A percentile compares a stretch with the other conserved stretches of the same genome.
Evolutionary conservation across 495 filamentous ascomycete genomes (phyloP).

Genomic region (Amphirosellinia nigrospora): DNA sequence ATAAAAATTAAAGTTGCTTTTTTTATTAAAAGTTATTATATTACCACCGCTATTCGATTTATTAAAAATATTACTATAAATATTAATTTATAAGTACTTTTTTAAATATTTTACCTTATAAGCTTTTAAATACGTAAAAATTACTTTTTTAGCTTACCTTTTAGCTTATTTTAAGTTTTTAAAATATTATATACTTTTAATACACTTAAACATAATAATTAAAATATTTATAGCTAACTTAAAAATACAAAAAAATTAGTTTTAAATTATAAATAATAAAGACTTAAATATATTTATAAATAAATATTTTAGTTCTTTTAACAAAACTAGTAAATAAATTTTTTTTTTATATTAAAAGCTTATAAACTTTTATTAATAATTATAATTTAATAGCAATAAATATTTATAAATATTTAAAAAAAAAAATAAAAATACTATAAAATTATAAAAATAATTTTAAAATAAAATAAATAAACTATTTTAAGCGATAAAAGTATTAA

Average conservation of each 20-base stretch:
- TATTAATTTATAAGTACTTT: slow-evolving; percentile 42
- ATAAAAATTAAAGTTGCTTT: slow-evolving; percentile 54
- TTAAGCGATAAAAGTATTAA: slow-evolving; percentile 51
- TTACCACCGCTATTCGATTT: slow-evolving; percentile 56
- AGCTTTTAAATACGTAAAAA: not conserved
- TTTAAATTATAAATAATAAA: slow-evolving; percentile 41
- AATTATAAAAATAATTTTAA: slow-evolving; percentile 42
- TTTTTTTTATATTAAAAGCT: not conserved
- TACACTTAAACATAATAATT: not conserved
- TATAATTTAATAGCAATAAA: slow-evolving; percentile 13
- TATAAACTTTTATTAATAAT: not conserved
- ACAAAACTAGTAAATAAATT: slow-evolving; percentile 25
- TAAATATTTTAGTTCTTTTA: slow-evolving; percentile 45
- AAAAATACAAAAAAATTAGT: slow-evolving; percentile 34
- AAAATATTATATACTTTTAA: not conserved
- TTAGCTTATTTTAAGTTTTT: not conserved
- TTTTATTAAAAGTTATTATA: slow-evolving; percentile 60
- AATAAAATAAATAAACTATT: slow-evolving; percentile 47
- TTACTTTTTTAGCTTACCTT: not conserved
- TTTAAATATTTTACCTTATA: not conserved
- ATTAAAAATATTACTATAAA: slow-evolving; percentile 54
- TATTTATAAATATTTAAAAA: slow-evolving; percentile 48
- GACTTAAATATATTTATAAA: slow-evolving; percentile 45
- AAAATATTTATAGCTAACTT: not conserved
- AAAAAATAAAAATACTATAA: slow-evolving; percentile 48